Evolutionary conservation across 73 alveolate species (phyloP).

Genomic region (Tetrahymena malaccensis): DNA sequence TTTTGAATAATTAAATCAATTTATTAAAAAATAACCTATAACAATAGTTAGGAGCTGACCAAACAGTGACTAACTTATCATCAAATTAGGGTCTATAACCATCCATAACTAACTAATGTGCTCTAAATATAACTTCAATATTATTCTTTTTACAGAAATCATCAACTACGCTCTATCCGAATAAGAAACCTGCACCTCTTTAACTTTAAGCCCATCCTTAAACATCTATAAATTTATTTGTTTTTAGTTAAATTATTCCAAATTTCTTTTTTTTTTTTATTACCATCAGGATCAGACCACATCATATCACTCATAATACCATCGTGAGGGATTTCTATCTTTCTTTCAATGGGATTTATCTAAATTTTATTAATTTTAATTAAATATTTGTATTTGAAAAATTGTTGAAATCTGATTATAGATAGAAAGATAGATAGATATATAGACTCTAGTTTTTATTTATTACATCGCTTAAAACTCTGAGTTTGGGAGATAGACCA

Average conservation of each 20-base stretch:
- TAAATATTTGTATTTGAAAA: background rate
- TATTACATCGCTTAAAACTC: slow-evolving; percentile 12
- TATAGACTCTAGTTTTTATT: background rate
- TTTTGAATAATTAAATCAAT: background rate
- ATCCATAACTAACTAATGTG: slow-evolving; percentile 95
- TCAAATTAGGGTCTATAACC: slow-evolving; percentile 89
- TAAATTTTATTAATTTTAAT: background rate
- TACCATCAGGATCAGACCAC: slow-evolving; percentile 94
- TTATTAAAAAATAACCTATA: slow-evolving; percentile 34
- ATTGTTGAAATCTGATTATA: background rate
- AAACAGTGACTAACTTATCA: slow-evolving; percentile 83
- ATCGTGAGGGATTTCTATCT: slow-evolving; percentile 88
- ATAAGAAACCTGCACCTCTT: slow-evolving; percentile 95
- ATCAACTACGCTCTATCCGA: slow-evolving; percentile 86
- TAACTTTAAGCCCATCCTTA: slow-evolving; percentile 87
- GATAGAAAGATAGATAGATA: background rate
- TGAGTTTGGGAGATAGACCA: slow-evolving; percentile 77
- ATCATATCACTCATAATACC: slow-evolving; percentile 91
- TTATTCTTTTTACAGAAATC: slow-evolving; percentile 73
- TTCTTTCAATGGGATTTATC: slow-evolving; percentile 57
- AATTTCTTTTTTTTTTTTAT: background rate
- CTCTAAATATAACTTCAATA: slow-evolving; percentile 80
- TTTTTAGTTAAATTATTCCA: background rate
- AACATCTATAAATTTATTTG: slow-evolving; percentile 8
- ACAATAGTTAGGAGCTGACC: slow-evolving; percentile 96